A percentile compares a stretch with the other conserved stretches of the same genome.
Evolutionary conservation across 176 grass and related monocot species (phyloP).

Genomic region (Themeda triandra): DNA sequence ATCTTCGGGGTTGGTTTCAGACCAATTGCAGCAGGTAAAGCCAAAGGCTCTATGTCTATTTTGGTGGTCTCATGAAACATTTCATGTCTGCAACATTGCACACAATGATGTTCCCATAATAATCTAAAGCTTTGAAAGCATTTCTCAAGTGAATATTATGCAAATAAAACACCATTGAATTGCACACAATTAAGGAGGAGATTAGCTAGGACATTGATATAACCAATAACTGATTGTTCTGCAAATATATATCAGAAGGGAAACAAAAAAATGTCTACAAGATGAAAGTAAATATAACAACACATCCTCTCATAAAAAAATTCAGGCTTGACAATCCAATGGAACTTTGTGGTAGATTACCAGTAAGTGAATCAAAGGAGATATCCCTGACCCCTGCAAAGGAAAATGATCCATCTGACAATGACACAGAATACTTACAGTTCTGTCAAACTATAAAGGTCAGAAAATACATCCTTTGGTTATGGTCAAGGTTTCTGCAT

Average conservation of each 20-base stretch:
- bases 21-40: constrained; percentile 41
- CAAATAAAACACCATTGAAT: constrained; percentile 20
- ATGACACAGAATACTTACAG: constrained; percentile 52
- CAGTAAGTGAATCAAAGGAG: constrained; percentile 61
- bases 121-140: background rate
- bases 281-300: background rate
- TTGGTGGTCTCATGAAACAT: constrained; percentile 32
- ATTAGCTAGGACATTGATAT: constrained; percentile 70
- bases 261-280: constrained; percentile 12
- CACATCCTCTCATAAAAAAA: background rate
- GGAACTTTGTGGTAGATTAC: constrained; percentile 70
- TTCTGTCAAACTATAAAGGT: constrained; percentile 60
- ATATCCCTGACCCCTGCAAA: constrained; percentile 37
- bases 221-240: constrained; percentile 91
- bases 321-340: constrained; percentile 59
- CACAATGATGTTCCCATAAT: background rate
- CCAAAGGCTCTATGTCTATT: constrained; percentile 45
- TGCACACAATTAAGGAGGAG: constrained; percentile 47
- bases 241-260: constrained; percentile 55
- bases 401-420: constrained; percentile 15
- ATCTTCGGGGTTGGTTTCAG: constrained; percentile 71
- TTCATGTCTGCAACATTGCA: constrained; percentile 51
- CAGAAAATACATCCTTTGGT: constrained; percentile 75
- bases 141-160: background rate
- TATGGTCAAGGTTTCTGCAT: constrained; percentile 76